Conservation (phyloP, 2,329 filamentous ascomycete species). For the Calcarisporium arbuscula region DNA sequence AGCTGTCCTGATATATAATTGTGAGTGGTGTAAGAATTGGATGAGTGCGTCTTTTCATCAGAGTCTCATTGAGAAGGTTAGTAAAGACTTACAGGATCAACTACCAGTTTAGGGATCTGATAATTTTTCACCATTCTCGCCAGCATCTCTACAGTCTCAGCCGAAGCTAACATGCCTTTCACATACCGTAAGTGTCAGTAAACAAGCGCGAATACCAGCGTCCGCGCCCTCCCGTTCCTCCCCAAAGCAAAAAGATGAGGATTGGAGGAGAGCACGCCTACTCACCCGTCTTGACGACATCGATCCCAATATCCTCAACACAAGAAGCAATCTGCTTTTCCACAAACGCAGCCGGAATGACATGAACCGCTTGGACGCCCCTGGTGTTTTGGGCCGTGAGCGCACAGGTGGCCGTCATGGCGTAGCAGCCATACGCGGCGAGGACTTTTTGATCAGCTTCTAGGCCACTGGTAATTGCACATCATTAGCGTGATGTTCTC, state of each 20-base stretch:
- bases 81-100: conserved; percentile 28
- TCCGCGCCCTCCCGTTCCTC: background rate
- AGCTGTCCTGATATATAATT: too few relatives aligned
- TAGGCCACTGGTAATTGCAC: conserved; percentile 77
- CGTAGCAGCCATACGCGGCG: conserved; percentile 86
- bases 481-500: too few relatives aligned
- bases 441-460: conserved; percentile 96
- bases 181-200: conserved; percentile 1
- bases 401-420: conserved; percentile 91
- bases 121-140: conserved; percentile 23
- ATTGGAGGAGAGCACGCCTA: conserved; percentile 5
- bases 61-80: too few relatives aligned
- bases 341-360: conserved; percentile 72
- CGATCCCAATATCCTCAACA: conserved; percentile 75
- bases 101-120: conserved; percentile 23
- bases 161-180: conserved; percentile 32
- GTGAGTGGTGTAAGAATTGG: too few relatives aligned
- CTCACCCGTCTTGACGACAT: conserved; percentile 87
- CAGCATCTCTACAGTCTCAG: conserved; percentile 30
- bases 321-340: conserved; percentile 80
- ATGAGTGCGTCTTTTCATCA: too few relatives aligned
- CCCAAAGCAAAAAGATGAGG: background rate
- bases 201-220: background rate
- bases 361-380: conserved; percentile 75
- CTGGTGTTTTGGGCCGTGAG: conserved; percentile 93